These are phyloP conservation scores for Alliaria petiolata DNA, from an alignment of 345 rosid species.

Conservation along the genomic window DNA sequence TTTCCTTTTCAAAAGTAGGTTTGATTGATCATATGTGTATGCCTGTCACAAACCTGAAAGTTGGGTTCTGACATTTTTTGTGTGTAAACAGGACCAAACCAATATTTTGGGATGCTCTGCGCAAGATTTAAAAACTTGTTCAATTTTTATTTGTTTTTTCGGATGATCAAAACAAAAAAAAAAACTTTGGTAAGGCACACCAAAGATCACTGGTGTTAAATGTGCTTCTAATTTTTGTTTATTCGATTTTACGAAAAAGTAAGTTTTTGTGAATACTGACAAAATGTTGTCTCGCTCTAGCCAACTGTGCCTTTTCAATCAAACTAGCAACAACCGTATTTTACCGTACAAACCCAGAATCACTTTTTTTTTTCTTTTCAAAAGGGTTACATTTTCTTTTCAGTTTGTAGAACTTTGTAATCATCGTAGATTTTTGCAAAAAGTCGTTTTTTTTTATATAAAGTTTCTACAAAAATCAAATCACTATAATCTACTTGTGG, in stretches of 20 bases:
- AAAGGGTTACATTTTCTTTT: too few relatives aligned
- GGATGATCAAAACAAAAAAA: too few relatives aligned
- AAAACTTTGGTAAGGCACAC: not conserved
- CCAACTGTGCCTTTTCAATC: not conserved
- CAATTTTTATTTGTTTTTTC: too few relatives aligned
- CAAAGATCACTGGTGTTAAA: not conserved
- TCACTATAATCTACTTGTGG: not conserved
- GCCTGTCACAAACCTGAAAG: too few relatives aligned
- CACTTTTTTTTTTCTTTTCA: too few relatives aligned
- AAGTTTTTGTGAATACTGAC: not conserved
- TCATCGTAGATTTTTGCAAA: not conserved
- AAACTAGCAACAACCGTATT: not conserved
- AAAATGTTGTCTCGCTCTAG: not conserved
- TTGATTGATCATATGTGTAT: not conserved
- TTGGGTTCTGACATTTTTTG: not conserved
- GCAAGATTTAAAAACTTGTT: too few relatives aligned
- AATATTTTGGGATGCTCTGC: too few relatives aligned
- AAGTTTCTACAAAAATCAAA: not conserved
- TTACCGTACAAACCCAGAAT: not conserved
- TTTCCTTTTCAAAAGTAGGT: not conserved
- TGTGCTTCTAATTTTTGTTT: not conserved
- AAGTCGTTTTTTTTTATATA: not conserved
- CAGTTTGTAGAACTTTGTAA: not conserved
- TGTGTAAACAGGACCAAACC: too few relatives aligned
- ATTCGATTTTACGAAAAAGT: too few relatives aligned